Base-by-base conservation (phyloP, 2,329 filamentous ascomycete genomes). In the Microdochium nivale region DNA sequence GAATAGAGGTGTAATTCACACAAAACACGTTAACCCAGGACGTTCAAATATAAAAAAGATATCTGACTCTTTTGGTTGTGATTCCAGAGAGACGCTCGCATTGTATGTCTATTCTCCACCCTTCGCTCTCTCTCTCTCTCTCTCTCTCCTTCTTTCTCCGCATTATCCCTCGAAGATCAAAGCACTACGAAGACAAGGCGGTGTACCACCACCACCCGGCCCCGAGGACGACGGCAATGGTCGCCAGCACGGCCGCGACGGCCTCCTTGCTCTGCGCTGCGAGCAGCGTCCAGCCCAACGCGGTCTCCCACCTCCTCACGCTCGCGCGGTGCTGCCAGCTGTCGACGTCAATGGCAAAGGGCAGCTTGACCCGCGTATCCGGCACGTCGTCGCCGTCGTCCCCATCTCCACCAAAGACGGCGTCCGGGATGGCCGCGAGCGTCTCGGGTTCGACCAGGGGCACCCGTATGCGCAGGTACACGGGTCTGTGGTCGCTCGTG, bases 401-500 rank as follows among this genome's bases (percentile, higher is more conserved):
- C 14, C 53, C 54, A n/a, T n/a, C n/a, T n/a, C n/a, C n/a, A n/a
- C n/a, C n/a, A n/a, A n/a, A n/a, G 25, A 50, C 49, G 19, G 53
- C 51, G 40, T 52, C 49, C 4, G 53, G 32, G 7, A 68, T 62
- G 2, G 72, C 69, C 3, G 60, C 55, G 35, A 80, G 65, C 44
- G 70, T 67, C 10, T 65, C 61, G 2, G 67, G 66, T 11, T 66
- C 60, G 48, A 81, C 58, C 5, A 89, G 70, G 1, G 88, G 86
- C 16, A 96, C 77, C 0, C 74, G 72, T 8, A 84, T 74, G 3
- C 86, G 80, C 24, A 96, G 73, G 48, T 83, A 87, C 2, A 97
- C 94, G 7, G 90, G 80, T 27, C 89, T 82, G 69, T 99, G 94
- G 65, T 99, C 94, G 51, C 88, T 94, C 9, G 85, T 88, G n/a